Conservation (phyloP, 2,329 filamentous ascomycete genomes). For the Tetracladium maxilliforme region DNA sequence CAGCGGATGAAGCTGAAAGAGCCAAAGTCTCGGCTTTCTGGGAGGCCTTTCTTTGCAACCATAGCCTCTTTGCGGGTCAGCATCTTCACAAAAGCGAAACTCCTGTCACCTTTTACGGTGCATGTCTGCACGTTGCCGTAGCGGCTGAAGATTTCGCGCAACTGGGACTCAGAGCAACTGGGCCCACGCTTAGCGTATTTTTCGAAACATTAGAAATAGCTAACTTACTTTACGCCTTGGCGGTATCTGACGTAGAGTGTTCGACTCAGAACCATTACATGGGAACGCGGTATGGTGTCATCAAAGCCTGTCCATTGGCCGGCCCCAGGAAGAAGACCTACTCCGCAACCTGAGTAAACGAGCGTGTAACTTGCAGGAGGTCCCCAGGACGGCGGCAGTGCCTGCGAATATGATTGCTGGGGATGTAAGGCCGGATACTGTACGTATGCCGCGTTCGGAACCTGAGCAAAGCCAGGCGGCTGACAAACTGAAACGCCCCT, state of each 20-base stretch:
- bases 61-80: slow-evolving; percentile 76
- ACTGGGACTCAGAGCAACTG: slow-evolving; percentile 64
- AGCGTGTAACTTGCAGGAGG: too few species aligned
- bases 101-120: slow-evolving; percentile 96
- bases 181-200: slow-evolving; percentile 13
- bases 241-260: slow-evolving; percentile 97
- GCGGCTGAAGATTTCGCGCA: slow-evolving; percentile 64
- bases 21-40: slow-evolving; percentile 58
- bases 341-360: slow-evolving; percentile 67
- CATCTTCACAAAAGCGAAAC: slow-evolving; percentile 99
- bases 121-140: slow-evolving; percentile 90
- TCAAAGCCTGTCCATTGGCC: slow-evolving; percentile 76
- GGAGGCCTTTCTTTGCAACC: slow-evolving; percentile 74
- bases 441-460: slow-evolving; percentile 23
- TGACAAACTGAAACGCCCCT: slow-evolving; percentile 68
- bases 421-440: too few species aligned
- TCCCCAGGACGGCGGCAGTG: too few species aligned
- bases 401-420: too few species aligned
- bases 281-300: slow-evolving; percentile 20
- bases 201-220: slow-evolving; percentile 2
- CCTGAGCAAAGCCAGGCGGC: slow-evolving; percentile 45
- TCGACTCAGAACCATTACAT: slow-evolving; percentile 58
- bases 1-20: slow-evolving; percentile 77
- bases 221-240: slow-evolving; percentile 75
- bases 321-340: slow-evolving; percentile 42